Evolutionary conservation across 371 early-diverging fungal species (phyloP).

Genomic region (Sporodiniella umbellata): DNA sequence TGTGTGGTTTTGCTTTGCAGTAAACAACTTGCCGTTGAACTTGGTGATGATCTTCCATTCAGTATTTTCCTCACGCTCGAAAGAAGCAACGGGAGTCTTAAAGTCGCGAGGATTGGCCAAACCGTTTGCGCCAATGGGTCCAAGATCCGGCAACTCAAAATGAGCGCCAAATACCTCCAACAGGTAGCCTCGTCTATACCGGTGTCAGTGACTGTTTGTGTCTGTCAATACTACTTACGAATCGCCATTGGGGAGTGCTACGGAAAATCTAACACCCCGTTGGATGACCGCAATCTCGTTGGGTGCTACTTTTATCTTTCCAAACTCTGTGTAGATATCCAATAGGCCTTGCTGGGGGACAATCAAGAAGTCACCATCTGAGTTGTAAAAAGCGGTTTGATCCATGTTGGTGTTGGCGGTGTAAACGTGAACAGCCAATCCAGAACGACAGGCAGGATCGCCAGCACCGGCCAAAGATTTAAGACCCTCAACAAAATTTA

Average conservation of each 20-base stretch:
- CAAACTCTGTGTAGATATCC: constrained; percentile 92
- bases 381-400: constrained; percentile 76
- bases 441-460: constrained; percentile 71
- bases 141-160: constrained; percentile 94
- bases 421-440: constrained; percentile 87
- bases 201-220: no score
- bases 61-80: constrained; percentile 57
- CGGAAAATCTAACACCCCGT: constrained; percentile 84
- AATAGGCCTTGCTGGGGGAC: constrained; percentile 93
- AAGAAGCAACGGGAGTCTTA: constrained; percentile 81
- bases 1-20: constrained; percentile 73
- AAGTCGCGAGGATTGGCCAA: constrained; percentile 95
- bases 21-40: constrained; percentile 79
- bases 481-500: constrained; percentile 85
- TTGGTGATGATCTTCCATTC: constrained; percentile 76
- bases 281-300: constrained; percentile 94
- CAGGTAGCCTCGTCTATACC: constrained; percentile 80
- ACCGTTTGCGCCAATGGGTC: constrained; percentile 96
- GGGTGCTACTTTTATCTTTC: constrained; percentile 79
- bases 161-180: constrained; percentile 86
- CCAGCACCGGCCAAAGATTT: constrained; percentile 90
- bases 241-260: constrained; percentile 78
- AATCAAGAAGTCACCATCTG: constrained; percentile 94
- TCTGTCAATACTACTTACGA: no score
- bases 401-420: constrained; percentile 76